phyloP scores from a whole-genome alignment of 805 yeast species.

The Candida chauliodis region DNA sequence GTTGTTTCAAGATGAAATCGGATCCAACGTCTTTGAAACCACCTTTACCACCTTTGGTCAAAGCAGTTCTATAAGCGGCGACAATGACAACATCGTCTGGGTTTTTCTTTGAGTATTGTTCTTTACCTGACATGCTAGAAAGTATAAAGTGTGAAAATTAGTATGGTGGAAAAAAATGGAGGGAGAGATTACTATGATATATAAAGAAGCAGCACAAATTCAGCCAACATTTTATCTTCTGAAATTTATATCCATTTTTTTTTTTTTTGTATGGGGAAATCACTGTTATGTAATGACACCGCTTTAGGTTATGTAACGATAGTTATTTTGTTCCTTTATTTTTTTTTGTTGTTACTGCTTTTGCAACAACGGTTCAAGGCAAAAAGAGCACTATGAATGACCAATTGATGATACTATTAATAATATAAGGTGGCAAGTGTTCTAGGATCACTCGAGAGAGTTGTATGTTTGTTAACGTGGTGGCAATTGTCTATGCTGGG shows the following conservation, averaged over 20 bases:
- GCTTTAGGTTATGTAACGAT: background rate
- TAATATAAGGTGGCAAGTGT: no score
- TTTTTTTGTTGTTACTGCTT: no score
- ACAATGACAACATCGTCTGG: slow-evolving; percentile 90
- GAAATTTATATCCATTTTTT: slow-evolving; percentile 5
- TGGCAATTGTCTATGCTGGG: no score
- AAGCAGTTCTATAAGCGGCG: slow-evolving; percentile 86
- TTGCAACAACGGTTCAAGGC: no score
- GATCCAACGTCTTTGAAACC: slow-evolving; percentile 77
- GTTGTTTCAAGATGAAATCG: slow-evolving; percentile 68
- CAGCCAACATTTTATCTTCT: slow-evolving; percentile 5
- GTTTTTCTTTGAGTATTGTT: slow-evolving; percentile 48
- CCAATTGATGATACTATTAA: no score
- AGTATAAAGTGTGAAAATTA: background rate
- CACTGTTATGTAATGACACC: background rate
- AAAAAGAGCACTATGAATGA: no score
- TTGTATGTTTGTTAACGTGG: no score
- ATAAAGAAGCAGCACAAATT: background rate
- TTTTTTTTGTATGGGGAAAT: slow-evolving; percentile 2
- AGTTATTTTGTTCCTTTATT: background rate
- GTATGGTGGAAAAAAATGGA: slow-evolving; percentile 1
- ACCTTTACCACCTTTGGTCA: slow-evolving; percentile 86
- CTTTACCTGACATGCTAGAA: slow-evolving; percentile 18
- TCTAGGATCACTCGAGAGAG: no score
- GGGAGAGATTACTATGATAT: background rate